Percentiles rank a stretch among this genome's conserved stretches.
phyloP scores from a whole-genome alignment of 805 yeast species.

The Cyberlindnera meyerae region DNA sequence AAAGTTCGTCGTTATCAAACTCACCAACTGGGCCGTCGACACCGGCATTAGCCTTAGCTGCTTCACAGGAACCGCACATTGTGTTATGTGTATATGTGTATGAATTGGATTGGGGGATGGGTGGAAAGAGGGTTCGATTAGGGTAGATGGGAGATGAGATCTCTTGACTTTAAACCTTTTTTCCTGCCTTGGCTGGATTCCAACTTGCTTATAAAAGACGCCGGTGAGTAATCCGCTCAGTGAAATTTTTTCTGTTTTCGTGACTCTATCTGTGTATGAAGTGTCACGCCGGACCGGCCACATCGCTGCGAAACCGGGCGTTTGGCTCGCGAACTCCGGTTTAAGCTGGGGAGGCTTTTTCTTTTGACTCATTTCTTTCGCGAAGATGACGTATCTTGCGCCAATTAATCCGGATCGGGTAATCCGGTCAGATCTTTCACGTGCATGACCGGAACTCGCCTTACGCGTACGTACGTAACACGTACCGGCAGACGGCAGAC shows the following conservation, averaged over 20 bases:
- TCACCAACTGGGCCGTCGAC: constrained; percentile 9
- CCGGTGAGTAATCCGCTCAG: constrained; percentile 11
- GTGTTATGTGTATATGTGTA: constrained; percentile 1
- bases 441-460: too few relatives aligned
- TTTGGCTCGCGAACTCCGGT: background rate
- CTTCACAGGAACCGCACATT: constrained; percentile 26
- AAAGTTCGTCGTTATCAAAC: too few relatives aligned
- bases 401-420: too few relatives aligned
- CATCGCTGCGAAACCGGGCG: constrained; percentile 12
- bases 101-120: background rate
- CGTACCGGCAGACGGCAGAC: too few relatives aligned
- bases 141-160: background rate
- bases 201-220: constrained; percentile 1
- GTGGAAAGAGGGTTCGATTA: too few relatives aligned
- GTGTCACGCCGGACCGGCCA: constrained; percentile 8
- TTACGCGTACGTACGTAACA: too few relatives aligned
- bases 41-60: constrained; percentile 23
- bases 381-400: too few relatives aligned
- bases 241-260: constrained; percentile 10
- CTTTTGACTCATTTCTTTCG: too few relatives aligned
- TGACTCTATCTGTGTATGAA: constrained; percentile 2
- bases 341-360: too few relatives aligned
- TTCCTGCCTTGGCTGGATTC: background rate
- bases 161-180: too few relatives aligned
- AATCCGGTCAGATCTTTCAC: too few relatives aligned